These are phyloP conservation scores for Oryza coarctata DNA, from an alignment of 176 grass and related monocot species.

Conservation along the genomic window DNA sequence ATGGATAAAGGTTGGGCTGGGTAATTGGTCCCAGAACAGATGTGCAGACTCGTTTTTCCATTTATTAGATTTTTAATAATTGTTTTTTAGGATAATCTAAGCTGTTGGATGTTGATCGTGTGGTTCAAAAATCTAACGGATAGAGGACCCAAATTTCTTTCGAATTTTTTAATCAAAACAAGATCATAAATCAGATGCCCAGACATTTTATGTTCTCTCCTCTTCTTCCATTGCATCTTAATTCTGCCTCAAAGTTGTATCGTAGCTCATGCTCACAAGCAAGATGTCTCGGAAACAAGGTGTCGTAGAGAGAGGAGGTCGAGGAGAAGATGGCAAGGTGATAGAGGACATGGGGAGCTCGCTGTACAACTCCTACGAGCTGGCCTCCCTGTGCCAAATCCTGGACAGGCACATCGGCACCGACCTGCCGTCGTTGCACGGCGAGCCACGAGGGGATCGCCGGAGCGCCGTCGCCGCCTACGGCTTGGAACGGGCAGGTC, in stretches of 20 bases:
- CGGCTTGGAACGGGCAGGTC: not conserved
- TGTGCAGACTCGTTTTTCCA: too few relatives aligned
- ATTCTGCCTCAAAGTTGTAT: conserved; percentile 20
- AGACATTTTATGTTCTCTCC: not conserved
- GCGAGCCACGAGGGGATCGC: not conserved
- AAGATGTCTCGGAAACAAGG: conserved; percentile 30
- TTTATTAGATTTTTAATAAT: too few relatives aligned
- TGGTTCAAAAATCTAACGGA: too few relatives aligned
- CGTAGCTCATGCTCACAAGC: not conserved
- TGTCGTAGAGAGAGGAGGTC: not conserved
- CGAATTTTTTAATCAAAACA: not conserved
- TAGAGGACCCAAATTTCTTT: too few relatives aligned
- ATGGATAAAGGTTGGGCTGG: too few relatives aligned
- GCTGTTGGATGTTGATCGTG: too few relatives aligned
- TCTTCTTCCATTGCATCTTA: not conserved
- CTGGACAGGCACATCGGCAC: conserved; percentile 47
- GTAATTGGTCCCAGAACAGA: too few relatives aligned
- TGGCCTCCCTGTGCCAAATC: conserved; percentile 55
- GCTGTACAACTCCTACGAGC: conserved; percentile 72
- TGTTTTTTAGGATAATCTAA: too few relatives aligned
- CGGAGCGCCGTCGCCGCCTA: not conserved
- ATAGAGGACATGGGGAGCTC: conserved; percentile 77
- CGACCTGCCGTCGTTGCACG: not conserved
- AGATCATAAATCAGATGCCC: not conserved
- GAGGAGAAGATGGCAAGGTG: not conserved